Evolutionary conservation across 768 basidiomycete genomes (phyloP).

Genomic region (Holtermannia corniformis): DNA sequence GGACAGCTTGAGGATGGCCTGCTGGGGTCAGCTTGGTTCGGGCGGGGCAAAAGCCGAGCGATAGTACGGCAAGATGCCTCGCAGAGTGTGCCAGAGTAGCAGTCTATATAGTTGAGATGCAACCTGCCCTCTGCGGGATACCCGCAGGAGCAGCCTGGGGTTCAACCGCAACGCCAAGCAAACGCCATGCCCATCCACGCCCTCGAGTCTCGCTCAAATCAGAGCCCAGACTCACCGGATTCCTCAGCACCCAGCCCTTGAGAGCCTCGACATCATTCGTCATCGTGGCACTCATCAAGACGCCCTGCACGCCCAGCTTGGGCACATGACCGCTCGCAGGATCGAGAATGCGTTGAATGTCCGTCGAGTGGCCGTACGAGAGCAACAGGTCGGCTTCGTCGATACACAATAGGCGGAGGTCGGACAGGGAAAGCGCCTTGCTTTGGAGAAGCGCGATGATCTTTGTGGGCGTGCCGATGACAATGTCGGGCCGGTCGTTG

Average conservation of each 20-base stretch:
- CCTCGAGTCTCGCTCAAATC: too few relatives aligned
- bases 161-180: too few relatives aligned
- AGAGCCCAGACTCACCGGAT: constrained; percentile 55
- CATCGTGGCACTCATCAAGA: constrained; percentile 96
- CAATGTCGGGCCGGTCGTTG: constrained; percentile 66
- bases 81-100: not conserved
- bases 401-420: constrained; percentile 78
- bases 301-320: constrained; percentile 60
- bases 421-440: constrained; percentile 57
- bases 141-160: not conserved
- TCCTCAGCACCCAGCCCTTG: constrained; percentile 76
- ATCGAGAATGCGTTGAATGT: constrained; percentile 52
- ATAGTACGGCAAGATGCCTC: not conserved
- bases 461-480: constrained; percentile 69
- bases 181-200: not conserved
- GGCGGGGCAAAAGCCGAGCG: not conserved
- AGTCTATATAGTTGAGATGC: not conserved
- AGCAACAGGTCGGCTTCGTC: constrained; percentile 96
- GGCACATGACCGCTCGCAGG: constrained; percentile 51
- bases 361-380: constrained; percentile 85
- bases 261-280: constrained; percentile 87
- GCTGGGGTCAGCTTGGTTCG: not conserved
- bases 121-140: not conserved
- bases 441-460: constrained; percentile 59
- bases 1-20: constrained; percentile 80